These are phyloP conservation scores for Polyplosphaeria fusca DNA, from an alignment of 495 filamentous ascomycete genomes.

Conservation along the genomic window DNA sequence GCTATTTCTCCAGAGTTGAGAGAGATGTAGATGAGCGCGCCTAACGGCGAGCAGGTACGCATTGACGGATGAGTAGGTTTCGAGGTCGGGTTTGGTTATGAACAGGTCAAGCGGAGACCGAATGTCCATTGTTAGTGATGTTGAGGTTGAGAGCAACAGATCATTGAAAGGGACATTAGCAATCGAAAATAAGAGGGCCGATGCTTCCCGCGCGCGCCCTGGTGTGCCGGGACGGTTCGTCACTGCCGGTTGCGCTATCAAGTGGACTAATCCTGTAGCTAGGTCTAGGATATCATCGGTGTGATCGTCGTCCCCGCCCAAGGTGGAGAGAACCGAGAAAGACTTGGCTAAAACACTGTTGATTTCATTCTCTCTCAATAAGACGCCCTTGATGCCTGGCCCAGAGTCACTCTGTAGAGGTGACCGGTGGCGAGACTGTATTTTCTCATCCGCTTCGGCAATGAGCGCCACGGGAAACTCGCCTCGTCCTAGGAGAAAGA, in stretches of 20 bases:
- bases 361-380: slow-evolving; percentile 85
- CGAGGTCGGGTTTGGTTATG: slow-evolving; percentile 68
- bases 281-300: slow-evolving; percentile 74
- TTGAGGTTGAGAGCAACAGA: slow-evolving; percentile 74
- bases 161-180: slow-evolving; percentile 62
- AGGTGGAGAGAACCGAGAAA: slow-evolving; percentile 70
- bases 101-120: slow-evolving; percentile 84
- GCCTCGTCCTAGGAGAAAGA: slow-evolving; percentile 80
- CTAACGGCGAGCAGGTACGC: slow-evolving; percentile 82
- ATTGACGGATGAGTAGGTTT: slow-evolving; percentile 76
- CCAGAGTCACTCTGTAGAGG: slow-evolving; percentile 34
- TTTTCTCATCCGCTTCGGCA: slow-evolving; percentile 73
- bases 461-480: slow-evolving; percentile 88
- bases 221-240: slow-evolving; percentile 32
- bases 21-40: slow-evolving; percentile 74
- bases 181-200: slow-evolving; percentile 8
- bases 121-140: slow-evolving; percentile 66
- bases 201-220: slow-evolving; percentile 28
- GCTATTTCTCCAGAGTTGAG: slow-evolving; percentile 79
- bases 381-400: slow-evolving; percentile 50
- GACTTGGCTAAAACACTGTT: slow-evolving; percentile 67
- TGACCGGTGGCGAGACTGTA: slow-evolving; percentile 51
- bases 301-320: slow-evolving; percentile 68
- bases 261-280: slow-evolving; percentile 68
- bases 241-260: slow-evolving; percentile 51